These are phyloP conservation scores for Blastobotrys apis DNA, from an alignment of 1,139 yeast genomes.

Conservation along the genomic window DNA sequence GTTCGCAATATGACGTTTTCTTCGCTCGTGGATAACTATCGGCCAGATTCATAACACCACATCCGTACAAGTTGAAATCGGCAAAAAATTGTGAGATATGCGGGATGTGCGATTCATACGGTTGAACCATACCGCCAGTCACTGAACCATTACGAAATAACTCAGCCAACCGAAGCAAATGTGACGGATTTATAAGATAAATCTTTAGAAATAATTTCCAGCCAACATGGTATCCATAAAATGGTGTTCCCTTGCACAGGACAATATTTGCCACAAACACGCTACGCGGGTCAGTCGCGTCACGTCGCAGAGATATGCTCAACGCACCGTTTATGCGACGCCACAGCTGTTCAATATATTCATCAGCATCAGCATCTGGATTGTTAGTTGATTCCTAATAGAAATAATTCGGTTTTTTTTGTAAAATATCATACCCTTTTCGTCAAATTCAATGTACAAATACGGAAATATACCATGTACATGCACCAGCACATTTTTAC, in stretches of 20 bases:
- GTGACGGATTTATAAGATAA: conserved; percentile 59
- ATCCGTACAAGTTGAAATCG: conserved; percentile 81
- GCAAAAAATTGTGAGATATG: conserved; percentile 68
- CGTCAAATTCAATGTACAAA: conserved; percentile 50
- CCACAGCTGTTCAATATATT: conserved; percentile 24
- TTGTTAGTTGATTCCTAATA: background rate
- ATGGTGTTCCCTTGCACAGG: conserved; percentile 70
- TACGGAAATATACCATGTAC: conserved; percentile 86
- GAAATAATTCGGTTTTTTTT: conserved; percentile 11
- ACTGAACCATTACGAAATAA: conserved; percentile 52
- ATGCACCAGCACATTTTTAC: conserved; percentile 59
- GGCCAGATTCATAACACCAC: conserved; percentile 61
- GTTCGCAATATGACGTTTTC: conserved; percentile 55
- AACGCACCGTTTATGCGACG: conserved; percentile 31
- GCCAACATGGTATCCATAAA: conserved; percentile 78
- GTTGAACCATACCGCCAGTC: conserved; percentile 39
- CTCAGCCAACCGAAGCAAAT: conserved; percentile 55
- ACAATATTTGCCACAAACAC: conserved; percentile 62
- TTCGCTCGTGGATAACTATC: conserved; percentile 19
- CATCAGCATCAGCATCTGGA: conserved; percentile 21
- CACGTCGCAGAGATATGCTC: conserved; percentile 29
- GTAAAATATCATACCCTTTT: conserved; percentile 20
- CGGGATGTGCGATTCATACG: conserved; percentile 80
- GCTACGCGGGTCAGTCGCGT: conserved; percentile 29
- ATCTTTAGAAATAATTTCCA: conserved; percentile 63